A percentile compares a stretch with the other conserved stretches of the same genome.
Conservation (phyloP, 2,329 filamentous ascomycete genomes). For the Fusarium pseudonygamai region DNA sequence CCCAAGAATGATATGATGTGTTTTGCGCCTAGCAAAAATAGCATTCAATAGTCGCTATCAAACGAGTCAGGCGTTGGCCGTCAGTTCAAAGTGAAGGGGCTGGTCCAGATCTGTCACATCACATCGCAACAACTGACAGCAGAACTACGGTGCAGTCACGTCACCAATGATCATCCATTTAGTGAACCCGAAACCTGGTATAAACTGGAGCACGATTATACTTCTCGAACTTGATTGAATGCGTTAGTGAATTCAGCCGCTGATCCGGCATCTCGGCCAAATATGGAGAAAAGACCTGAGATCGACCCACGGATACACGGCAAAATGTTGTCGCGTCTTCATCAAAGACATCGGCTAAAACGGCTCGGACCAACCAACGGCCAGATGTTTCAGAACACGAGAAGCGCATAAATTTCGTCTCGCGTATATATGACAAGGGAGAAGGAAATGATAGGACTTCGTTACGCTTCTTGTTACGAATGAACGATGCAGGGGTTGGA, state of each 20-base stretch:
- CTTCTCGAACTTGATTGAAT: neutral
- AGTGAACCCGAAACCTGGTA: neutral
- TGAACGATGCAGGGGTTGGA: neutral
- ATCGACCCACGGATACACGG: constrained; percentile 13
- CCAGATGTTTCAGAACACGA: neutral
- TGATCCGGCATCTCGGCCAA: constrained; percentile 14
- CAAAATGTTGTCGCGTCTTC: neutral
- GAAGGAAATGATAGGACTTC: neutral
- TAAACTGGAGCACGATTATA: neutral
- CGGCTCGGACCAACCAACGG: neutral
- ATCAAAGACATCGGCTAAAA: neutral
- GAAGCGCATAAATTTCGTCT: neutral
- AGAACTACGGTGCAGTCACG: neutral
- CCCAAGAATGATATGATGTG: neutral
- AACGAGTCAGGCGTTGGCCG: neutral
- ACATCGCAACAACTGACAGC: neutral
- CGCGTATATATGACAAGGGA: neutral
- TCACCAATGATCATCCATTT: neutral
- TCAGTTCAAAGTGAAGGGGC: neutral
- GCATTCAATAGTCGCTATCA: neutral
- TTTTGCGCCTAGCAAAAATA: neutral
- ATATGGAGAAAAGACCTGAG: neutral
- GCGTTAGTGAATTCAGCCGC: neutral
- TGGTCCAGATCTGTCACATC: no score
- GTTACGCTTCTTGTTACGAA: neutral